These are phyloP conservation scores for Solanum hybrid DNA, from an alignment of 305 asterid species.

Conservation along the genomic window DNA sequence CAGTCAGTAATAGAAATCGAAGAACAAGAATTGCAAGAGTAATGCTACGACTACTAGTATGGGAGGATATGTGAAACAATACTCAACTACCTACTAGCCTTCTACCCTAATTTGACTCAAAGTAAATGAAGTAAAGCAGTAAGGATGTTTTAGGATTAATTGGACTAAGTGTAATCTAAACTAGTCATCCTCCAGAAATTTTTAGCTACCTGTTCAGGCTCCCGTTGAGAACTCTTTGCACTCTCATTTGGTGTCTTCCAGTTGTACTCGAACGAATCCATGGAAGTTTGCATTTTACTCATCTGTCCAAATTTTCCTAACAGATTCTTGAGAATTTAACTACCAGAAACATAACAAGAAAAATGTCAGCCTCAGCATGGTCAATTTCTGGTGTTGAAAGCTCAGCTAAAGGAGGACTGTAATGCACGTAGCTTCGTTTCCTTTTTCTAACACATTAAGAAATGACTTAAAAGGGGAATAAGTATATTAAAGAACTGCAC, in stretches of 20 bases:
- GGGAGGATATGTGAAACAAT: not conserved
- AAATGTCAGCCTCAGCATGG: not conserved
- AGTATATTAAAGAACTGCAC: too few relatives aligned
- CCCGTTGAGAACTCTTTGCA: not conserved
- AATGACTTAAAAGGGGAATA: not conserved
- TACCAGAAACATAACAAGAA: not conserved
- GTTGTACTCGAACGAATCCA: not conserved
- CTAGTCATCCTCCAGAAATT: not conserved
- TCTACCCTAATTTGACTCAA: not conserved
- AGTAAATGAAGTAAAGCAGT: not conserved
- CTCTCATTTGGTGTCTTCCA: not conserved
- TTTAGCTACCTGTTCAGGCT: not conserved
- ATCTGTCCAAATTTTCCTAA: not conserved
- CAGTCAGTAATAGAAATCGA: not conserved
- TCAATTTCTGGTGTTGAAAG: not conserved
- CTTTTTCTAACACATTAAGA: not conserved
- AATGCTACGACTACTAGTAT: not conserved
- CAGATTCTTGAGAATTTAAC: not conserved
- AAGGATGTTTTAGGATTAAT: not conserved
- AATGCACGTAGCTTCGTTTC: too few relatives aligned
- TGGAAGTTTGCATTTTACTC: not conserved
- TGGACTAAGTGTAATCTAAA: not conserved
- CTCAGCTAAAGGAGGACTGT: not conserved
- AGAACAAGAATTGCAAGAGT: not conserved
- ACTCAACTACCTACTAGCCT: not conserved